Percentiles rank a stretch among this genome's conserved stretches.
These are phyloP conservation scores for Boletales sp. DNA, from an alignment of 768 basidiomycete species.

Conservation along the genomic window DNA sequence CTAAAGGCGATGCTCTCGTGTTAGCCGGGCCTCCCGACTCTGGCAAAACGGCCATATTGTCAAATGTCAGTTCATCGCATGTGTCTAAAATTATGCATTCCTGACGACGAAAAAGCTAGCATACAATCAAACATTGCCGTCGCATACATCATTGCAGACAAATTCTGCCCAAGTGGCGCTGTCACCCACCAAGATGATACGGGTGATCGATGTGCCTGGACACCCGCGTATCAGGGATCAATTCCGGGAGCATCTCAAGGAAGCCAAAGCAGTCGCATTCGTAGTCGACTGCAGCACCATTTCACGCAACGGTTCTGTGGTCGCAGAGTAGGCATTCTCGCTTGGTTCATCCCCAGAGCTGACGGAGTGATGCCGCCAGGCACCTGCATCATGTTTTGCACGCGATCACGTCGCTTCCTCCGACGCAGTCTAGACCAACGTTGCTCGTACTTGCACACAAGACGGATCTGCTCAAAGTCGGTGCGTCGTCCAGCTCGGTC, in stretches of 20 bases:
- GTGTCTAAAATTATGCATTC: background rate
- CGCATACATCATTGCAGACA: slow-evolving; percentile 75
- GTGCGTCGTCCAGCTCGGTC: slow-evolving; percentile 31
- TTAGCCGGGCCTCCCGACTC: slow-evolving; percentile 74
- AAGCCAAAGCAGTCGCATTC: slow-evolving; percentile 67
- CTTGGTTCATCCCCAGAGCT: no score
- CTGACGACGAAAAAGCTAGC: slow-evolving; percentile 41
- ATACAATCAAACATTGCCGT: slow-evolving; percentile 59
- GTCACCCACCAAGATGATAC: slow-evolving; percentile 42
- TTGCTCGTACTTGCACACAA: slow-evolving; percentile 76
- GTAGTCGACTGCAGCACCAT: slow-evolving; percentile 78
- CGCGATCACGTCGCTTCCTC: slow-evolving; percentile 66
- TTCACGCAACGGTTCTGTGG: slow-evolving; percentile 67
- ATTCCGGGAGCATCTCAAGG: slow-evolving; percentile 59
- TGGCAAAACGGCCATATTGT: slow-evolving; percentile 78
- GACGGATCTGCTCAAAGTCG: slow-evolving; percentile 59
- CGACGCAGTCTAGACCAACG: slow-evolving; percentile 58
- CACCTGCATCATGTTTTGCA: slow-evolving; percentile 73
- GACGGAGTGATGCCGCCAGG: slow-evolving; percentile 34
- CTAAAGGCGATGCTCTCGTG: slow-evolving; percentile 59
- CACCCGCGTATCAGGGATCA: slow-evolving; percentile 78
- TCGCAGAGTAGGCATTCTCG: slow-evolving; percentile 67
- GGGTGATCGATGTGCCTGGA: slow-evolving; percentile 76
- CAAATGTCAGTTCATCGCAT: slow-evolving; percentile 46
- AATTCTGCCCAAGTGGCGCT: slow-evolving; percentile 52